Evolutionary conservation across 306 rosid genomes (phyloP), one percentile per base, ranked within the genome.

Genomic region (Prunus fruticosa): DNA sequence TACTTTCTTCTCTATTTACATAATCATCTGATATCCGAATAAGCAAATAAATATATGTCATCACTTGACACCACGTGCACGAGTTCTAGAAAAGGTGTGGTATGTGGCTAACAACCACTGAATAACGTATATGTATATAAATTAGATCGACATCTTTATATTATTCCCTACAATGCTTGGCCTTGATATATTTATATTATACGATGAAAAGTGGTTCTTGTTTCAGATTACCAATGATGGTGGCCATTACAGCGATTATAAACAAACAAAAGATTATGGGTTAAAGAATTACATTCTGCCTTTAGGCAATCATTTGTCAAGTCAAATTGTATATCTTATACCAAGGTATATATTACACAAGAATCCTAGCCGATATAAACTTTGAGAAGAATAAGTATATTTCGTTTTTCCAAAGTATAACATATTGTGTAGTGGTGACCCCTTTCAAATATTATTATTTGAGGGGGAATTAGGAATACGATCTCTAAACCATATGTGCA

Each of bases 141-240:
- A 28, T 62, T 41, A 7, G 5, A 62, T 62, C 20, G 43, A 28
- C 43, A 38, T 73, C 43, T 80, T 71, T 71, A 80, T 80, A 61
- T 70, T 81, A 84, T 75, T 71, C 76, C 76, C 38, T 38, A 53
- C 34, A 72, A 30, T 67, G 53, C 67, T 38, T 52, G 7, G 46
- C 41, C 50, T 45, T 72, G 2, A 56, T 56, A 56, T 11, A 56
- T 20, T 23, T n/a, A 41, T 78, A 78, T 75, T 85, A 76, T 79
- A 82, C 19, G 57, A 63, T 70, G 38, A 75, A 88, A 91, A 91
- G 91, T 78, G 75, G 79, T 75, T 75, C 8, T 49, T 78, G 22
- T 76, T 56, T 58, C 68, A 82, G 87, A 88, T 81, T 87, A 82
- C 88, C 89, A 89, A 91, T 88, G 91, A 87, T 88, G 91, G 86